These are phyloP conservation scores for Blastosporella zonata DNA, from an alignment of 1,284 basidiomycete species.

Conservation along the genomic window DNA sequence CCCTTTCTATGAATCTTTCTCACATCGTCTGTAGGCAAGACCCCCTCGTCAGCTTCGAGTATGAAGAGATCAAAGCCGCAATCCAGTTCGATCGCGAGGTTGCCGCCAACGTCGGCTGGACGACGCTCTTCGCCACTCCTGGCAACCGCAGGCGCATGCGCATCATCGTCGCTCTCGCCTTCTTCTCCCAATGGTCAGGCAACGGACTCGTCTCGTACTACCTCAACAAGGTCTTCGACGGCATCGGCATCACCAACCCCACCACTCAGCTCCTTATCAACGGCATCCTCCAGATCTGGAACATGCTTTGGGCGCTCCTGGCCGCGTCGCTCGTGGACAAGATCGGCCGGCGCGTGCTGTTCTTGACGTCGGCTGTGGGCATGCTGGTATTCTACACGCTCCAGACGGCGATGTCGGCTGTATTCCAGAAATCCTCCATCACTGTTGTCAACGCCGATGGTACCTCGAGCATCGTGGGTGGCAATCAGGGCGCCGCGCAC, in stretches of 20 bases:
- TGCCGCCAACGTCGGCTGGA: too few relatives aligned
- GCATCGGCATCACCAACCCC: conserved; percentile 66
- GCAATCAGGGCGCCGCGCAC: conserved; percentile 46
- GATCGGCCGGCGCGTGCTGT: conserved; percentile 59
- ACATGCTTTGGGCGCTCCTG: conserved; percentile 57
- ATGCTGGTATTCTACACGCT: conserved; percentile 70
- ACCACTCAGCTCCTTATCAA: conserved; percentile 68
- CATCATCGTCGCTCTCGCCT: conserved; percentile 66
- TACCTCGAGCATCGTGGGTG: neutral
- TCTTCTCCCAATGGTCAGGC: conserved; percentile 74
- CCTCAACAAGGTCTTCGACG: conserved; percentile 65
- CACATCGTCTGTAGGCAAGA: too few relatives aligned
- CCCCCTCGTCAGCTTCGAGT: too few relatives aligned
- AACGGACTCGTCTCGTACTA: conserved; percentile 77
- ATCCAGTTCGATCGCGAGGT: too few relatives aligned
- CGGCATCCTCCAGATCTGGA: conserved; percentile 74
- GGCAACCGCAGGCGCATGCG: conserved; percentile 68
- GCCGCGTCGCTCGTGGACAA: conserved; percentile 58
- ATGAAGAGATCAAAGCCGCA: too few relatives aligned
- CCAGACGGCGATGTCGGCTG: conserved; percentile 68
- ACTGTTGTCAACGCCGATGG: too few relatives aligned
- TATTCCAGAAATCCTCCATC: conserved; percentile 38
- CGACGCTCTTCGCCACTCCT: too few relatives aligned
- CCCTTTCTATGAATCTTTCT: too few relatives aligned
- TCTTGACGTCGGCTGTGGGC: conserved; percentile 55